phyloP scores from a whole-genome alignment of 2,329 filamentous ascomycete species.

The Claviceps sp. region DNA sequence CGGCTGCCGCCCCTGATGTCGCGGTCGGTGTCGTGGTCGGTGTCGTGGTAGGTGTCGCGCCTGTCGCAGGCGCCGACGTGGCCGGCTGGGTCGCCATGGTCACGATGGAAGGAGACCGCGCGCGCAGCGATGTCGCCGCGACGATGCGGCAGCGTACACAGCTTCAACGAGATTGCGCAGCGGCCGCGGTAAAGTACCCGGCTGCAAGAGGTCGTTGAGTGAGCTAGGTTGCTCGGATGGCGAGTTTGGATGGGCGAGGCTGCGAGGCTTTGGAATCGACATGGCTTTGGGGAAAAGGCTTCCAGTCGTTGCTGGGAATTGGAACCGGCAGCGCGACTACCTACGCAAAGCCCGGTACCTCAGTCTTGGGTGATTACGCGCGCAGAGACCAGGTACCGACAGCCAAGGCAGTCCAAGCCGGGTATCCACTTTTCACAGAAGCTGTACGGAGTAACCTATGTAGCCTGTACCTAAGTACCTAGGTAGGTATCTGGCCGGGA shows the following conservation, averaged over 20 bases:
- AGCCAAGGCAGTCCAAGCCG: neutral
- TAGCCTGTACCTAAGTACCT: neutral
- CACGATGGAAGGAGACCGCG: constrained; percentile 14
- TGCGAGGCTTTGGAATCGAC: constrained; percentile 3
- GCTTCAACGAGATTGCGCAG: constrained; percentile 4
- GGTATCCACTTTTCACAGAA: neutral
- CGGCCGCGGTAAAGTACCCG: constrained; percentile 5
- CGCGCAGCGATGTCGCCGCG: constrained; percentile 24
- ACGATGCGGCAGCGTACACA: constrained; percentile 17
- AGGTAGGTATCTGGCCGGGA: neutral
- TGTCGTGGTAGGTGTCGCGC: constrained; percentile 17
- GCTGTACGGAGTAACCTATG: no score
- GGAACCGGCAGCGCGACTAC: constrained; percentile 5
- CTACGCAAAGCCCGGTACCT: no score
- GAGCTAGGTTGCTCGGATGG: constrained; percentile 6
- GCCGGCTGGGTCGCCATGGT: constrained; percentile 32
- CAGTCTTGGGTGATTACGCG: no score
- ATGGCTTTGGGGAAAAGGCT: constrained; percentile 10
- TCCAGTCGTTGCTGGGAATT: constrained; percentile 12
- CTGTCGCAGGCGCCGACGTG: constrained; percentile 20
- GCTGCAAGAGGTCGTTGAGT: constrained; percentile 7
- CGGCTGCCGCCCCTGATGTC: constrained; percentile 13
- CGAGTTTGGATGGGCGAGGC: constrained; percentile 4
- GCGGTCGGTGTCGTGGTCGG: constrained; percentile 7
- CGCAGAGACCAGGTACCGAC: constrained; percentile 9